These are phyloP conservation scores for Umbelopsis sp. DNA, from an alignment of 192 early-diverging fungal species.

Conservation along the genomic window DNA sequence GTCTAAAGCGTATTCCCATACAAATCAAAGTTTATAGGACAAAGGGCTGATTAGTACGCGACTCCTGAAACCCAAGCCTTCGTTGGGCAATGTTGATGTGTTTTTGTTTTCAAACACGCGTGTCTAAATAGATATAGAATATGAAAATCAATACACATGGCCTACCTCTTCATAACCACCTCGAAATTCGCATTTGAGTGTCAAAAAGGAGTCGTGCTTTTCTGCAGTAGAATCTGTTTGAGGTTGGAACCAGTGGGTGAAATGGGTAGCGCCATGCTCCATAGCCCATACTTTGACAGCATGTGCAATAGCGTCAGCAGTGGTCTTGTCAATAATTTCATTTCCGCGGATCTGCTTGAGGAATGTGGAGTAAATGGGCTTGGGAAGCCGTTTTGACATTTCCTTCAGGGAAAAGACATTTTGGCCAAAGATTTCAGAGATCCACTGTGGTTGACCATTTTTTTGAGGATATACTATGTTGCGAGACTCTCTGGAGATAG, in stretches of 20 bases:
- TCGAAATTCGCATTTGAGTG: slow-evolving; percentile 79
- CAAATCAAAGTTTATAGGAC: slow-evolving; percentile 17
- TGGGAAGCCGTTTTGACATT: slow-evolving; percentile 89
- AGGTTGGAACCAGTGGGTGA: slow-evolving; percentile 99
- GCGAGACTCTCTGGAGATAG: slow-evolving; percentile 68
- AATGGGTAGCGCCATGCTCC: slow-evolving; percentile 97
- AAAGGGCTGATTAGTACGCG: neutral
- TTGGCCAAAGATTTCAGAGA: slow-evolving; percentile 90
- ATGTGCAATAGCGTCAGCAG: slow-evolving; percentile 98
- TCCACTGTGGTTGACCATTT: slow-evolving; percentile 72
- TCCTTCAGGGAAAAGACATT: slow-evolving; percentile 94
- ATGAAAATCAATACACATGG: neutral
- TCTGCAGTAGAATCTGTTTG: slow-evolving; percentile 98
- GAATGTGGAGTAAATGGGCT: slow-evolving; percentile 93
- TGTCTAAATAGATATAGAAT: neutral
- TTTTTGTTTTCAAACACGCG: neutral
- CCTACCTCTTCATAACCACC: slow-evolving; percentile 83
- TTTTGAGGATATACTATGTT: slow-evolving; percentile 76
- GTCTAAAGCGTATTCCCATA: slow-evolving; percentile 24
- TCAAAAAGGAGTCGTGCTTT: slow-evolving; percentile 99
- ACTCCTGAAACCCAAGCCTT: slow-evolving; percentile 7
- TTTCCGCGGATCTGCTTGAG: slow-evolving; percentile 91
- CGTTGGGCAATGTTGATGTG: neutral
- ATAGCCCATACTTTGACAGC: slow-evolving; percentile 98
- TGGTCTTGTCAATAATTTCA: slow-evolving; percentile 85